These are phyloP conservation scores for Rhododendron ovatum DNA, from an alignment of 148 eudicot genomes.

Conservation along the genomic window DNA sequence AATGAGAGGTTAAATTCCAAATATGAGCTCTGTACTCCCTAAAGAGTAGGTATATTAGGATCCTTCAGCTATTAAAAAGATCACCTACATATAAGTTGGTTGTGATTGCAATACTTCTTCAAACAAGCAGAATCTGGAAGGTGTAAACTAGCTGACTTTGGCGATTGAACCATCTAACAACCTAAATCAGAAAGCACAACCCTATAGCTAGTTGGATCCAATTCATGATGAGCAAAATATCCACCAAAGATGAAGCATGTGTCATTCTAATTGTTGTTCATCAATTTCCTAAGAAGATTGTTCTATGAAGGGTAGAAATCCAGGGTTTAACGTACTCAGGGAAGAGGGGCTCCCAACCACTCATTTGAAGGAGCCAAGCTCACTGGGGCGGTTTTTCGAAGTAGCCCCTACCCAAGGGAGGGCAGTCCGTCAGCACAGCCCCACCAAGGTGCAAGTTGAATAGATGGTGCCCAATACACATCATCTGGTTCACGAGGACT, in stretches of 20 bases:
- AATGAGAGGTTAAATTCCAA: conserved; percentile 4
- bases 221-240: background rate
- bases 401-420: too few relatives aligned
- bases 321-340: too few relatives aligned
- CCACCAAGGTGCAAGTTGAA: too few relatives aligned
- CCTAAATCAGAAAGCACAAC: background rate
- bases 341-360: too few relatives aligned
- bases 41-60: background rate
- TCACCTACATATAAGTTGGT: background rate
- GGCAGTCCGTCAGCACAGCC: too few relatives aligned
- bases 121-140: background rate
- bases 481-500: too few relatives aligned
- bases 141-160: background rate
- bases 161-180: background rate
- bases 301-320: background rate
- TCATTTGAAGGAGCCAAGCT: too few relatives aligned
- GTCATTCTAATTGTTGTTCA: background rate
- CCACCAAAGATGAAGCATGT: background rate
- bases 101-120: background rate
- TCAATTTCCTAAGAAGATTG: background rate
- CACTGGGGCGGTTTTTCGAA: too few relatives aligned
- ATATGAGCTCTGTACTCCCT: background rate
- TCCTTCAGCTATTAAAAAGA: background rate
- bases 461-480: too few relatives aligned
- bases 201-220: background rate